These are phyloP conservation scores for Aspergillus neotritici DNA, from an alignment of 2,329 filamentous ascomycete genomes.

Conservation along the genomic window DNA sequence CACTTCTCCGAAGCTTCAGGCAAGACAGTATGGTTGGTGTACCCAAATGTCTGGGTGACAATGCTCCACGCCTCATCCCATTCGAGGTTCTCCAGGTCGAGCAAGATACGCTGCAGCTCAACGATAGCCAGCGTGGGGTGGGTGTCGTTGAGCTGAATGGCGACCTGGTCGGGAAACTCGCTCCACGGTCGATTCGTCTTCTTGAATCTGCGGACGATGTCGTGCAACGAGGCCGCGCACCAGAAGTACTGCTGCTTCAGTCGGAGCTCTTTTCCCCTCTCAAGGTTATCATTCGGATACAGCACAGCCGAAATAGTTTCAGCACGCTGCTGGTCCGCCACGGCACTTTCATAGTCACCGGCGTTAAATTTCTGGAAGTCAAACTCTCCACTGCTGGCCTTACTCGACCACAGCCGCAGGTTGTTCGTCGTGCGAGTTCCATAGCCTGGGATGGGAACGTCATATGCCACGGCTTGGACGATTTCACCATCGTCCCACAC, in stretches of 20 bases:
- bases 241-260: conserved; percentile 99
- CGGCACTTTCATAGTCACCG: conserved; percentile 95
- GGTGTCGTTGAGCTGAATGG: conserved; percentile 96
- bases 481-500: conserved; percentile 91
- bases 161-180: conserved; percentile 89
- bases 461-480: conserved; percentile 87
- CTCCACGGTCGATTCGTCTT: conserved; percentile 88
- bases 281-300: conserved; percentile 96
- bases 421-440: conserved; percentile 91
- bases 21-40: conserved; percentile 97
- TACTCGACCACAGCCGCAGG: conserved; percentile 93
- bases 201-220: conserved; percentile 97
- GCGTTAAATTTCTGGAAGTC: conserved; percentile 99
- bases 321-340: conserved; percentile 96
- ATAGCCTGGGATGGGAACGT: conserved; percentile 87
- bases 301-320: conserved; percentile 97
- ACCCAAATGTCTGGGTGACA: conserved; percentile 74
- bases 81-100: conserved; percentile 82
- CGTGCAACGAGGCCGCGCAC: conserved; percentile 92
- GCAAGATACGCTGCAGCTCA: conserved; percentile 85
- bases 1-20: conserved; percentile 97
- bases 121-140: conserved; percentile 95
- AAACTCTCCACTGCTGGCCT: conserved; percentile 93
- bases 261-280: conserved; percentile 91
- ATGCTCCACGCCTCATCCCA: conserved; percentile 92